A percentile compares a stretch with the other conserved stretches of the same genome.
Evolutionary conservation across 441 rosid species (phyloP).

Genomic region (Dalechampia spathulata): DNA sequence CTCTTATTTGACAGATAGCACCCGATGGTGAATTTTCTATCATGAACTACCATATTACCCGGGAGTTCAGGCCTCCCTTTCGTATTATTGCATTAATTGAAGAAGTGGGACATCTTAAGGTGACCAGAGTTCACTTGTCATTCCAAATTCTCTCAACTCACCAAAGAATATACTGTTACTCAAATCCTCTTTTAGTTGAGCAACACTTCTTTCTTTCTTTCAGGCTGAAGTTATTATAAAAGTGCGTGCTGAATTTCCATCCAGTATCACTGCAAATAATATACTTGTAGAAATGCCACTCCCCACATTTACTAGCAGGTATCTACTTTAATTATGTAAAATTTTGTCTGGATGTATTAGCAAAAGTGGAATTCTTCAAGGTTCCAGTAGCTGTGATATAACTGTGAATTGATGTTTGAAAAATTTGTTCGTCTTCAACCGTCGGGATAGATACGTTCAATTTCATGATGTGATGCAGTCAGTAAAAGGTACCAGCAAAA

Average conservation of each 20-base stretch:
- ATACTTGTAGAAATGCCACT: constrained; percentile 67
- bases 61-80: constrained; percentile 86
- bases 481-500: neutral
- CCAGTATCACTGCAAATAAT: constrained; percentile 59
- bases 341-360: constrained; percentile 1
- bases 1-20: constrained; percentile 46
- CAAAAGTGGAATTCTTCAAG: neutral
- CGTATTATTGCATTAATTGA: constrained; percentile 66
- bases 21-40: constrained; percentile 93
- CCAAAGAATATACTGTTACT: neutral
- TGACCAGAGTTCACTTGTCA: constrained; percentile 7
- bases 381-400: neutral
- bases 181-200: neutral
- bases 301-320: constrained; percentile 78
- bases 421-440: neutral
- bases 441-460: neutral
- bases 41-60: constrained; percentile 86
- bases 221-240: constrained; percentile 72
- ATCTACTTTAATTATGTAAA: neutral
- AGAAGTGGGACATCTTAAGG: constrained; percentile 78
- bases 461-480: neutral
- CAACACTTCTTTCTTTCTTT: neutral
- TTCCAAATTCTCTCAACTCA: neutral
- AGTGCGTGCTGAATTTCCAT: constrained; percentile 61
- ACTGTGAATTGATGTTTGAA: neutral